A percentile compares a stretch with the other conserved stretches of the same genome.
These are phyloP conservation scores for Candida ipomoeae DNA, from an alignment of 805 yeast species.

Conservation along the genomic window DNA sequence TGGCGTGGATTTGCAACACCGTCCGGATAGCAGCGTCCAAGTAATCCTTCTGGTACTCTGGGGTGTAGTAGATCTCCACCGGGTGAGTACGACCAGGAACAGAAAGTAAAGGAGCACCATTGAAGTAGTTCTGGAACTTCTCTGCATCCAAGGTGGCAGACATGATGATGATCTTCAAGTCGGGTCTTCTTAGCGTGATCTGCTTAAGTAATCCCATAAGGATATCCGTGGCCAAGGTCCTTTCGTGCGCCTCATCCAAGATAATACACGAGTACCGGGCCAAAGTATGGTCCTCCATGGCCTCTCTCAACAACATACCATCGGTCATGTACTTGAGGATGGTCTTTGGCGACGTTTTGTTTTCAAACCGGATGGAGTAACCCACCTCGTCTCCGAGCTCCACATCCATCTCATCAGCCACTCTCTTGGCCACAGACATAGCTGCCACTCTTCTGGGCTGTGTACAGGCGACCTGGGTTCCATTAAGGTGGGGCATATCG, in stretches of 20 bases:
- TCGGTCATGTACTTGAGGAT: conserved; percentile 95
- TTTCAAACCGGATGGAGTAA: conserved; percentile 90
- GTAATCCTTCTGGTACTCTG: conserved; percentile 93
- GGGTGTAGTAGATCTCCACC: conserved; percentile 94
- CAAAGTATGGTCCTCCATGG: conserved; percentile 91
- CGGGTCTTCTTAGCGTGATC: conserved; percentile 74
- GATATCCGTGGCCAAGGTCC: conserved; percentile 94
- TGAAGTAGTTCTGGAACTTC: conserved; percentile 86
- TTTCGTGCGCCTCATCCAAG: conserved; percentile 96
- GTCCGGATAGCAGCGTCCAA: conserved; percentile 93
- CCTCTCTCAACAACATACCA: conserved; percentile 96
- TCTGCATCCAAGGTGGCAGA: conserved; percentile 97
- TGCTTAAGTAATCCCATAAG: conserved; percentile 92
- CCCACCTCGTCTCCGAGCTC: conserved; percentile 92
- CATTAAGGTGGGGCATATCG: conserved; percentile 83
- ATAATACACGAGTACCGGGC: conserved; percentile 82
- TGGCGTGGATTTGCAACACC: conserved; percentile 93
- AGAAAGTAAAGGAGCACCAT: conserved; percentile 88
- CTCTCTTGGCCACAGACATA: conserved; percentile 96
- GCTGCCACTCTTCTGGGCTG: conserved; percentile 98
- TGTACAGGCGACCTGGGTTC: conserved; percentile 90
- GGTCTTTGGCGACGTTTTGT: conserved; percentile 75
- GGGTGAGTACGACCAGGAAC: conserved; percentile 99
- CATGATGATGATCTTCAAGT: conserved; percentile 89
- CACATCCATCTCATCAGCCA: conserved; percentile 96